Percentiles rank a stretch among this genome's conserved stretches.
Evolutionary conservation across 495 filamentous ascomycete genomes (phyloP).

Genomic region (Hyaloscypha bicolor): DNA sequence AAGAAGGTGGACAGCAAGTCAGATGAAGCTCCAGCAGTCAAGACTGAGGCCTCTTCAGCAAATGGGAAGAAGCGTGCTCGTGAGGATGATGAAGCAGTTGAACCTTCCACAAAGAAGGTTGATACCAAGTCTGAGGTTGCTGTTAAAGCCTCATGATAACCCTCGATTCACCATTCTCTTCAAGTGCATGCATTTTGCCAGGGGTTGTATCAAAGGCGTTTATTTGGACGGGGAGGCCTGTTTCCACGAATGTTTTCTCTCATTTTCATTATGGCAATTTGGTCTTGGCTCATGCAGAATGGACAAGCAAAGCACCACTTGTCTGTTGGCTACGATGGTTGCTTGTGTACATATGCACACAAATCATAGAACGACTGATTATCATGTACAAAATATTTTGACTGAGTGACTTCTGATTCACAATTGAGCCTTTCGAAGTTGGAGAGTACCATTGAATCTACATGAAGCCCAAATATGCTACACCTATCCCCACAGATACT

Average conservation of each 20-base stretch:
- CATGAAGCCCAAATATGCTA: slow-evolving; percentile 29
- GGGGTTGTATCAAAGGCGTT: slow-evolving; percentile 15
- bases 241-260: background rate
- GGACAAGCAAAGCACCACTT: background rate
- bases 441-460: slow-evolving; percentile 30
- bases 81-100: slow-evolving; percentile 26
- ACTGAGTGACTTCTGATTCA: background rate
- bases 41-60: background rate
- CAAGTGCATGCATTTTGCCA: background rate
- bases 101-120: slow-evolving; percentile 50
- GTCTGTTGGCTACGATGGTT: background rate
- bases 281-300: background rate
- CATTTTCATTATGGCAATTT: background rate
- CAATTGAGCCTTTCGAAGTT: background rate
- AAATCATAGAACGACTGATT: slow-evolving; percentile 2
- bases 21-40: slow-evolving; percentile 14
- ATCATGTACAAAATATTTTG: background rate
- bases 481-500: slow-evolving; percentile 26
- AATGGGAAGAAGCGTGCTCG: slow-evolving; percentile 33
- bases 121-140: slow-evolving; percentile 44
- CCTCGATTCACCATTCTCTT: slow-evolving; percentile 1
- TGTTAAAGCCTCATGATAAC: slow-evolving; percentile 31
- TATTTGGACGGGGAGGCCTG: background rate
- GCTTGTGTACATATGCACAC: background rate
- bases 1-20: slow-evolving; percentile 55